Conservation (phyloP, 2,329 filamentous ascomycete genomes). For the Talaromyces sp. region DNA sequence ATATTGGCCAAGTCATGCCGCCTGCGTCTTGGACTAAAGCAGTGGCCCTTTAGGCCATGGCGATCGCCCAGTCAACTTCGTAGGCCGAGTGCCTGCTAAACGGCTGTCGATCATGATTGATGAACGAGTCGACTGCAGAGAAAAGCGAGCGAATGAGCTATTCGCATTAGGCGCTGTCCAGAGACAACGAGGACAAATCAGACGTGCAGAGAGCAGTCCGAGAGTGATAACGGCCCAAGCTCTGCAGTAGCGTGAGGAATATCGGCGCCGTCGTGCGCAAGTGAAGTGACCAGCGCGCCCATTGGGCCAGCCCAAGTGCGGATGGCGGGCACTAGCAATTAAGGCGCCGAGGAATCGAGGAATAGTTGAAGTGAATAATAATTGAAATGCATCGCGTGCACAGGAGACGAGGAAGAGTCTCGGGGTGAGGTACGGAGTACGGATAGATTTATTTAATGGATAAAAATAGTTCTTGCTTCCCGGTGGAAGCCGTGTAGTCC, state of each 20-base stretch:
- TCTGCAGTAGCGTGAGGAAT: constrained; percentile 12
- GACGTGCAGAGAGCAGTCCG: neutral
- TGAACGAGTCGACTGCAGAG: constrained; percentile 1
- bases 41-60: neutral
- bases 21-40: neutral
- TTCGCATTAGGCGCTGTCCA: constrained; percentile 1
- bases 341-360: neutral
- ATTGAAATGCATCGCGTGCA: neutral
- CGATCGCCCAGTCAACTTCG: constrained; percentile 4
- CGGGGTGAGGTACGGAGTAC: neutral
- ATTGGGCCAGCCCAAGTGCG: neutral
- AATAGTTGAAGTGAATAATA: neutral
- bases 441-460: too few species aligned
- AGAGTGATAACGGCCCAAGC: constrained; percentile 11
- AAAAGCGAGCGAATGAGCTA: constrained; percentile 6
- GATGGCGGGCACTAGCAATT: constrained; percentile 5
- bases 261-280: constrained; percentile 5
- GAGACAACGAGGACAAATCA: constrained; percentile 5
- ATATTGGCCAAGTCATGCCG: constrained; percentile 4
- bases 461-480: neutral
- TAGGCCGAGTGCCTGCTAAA: neutral
- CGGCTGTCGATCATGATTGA: constrained; percentile 2
- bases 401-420: neutral
- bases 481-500: neutral
- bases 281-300: neutral